A percentile compares a stretch with the other conserved stretches of the same genome.
phyloP scores from a whole-genome alignment of 2,329 filamentous ascomycete genomes.

The Chrysoporthe austroafricana region DNA sequence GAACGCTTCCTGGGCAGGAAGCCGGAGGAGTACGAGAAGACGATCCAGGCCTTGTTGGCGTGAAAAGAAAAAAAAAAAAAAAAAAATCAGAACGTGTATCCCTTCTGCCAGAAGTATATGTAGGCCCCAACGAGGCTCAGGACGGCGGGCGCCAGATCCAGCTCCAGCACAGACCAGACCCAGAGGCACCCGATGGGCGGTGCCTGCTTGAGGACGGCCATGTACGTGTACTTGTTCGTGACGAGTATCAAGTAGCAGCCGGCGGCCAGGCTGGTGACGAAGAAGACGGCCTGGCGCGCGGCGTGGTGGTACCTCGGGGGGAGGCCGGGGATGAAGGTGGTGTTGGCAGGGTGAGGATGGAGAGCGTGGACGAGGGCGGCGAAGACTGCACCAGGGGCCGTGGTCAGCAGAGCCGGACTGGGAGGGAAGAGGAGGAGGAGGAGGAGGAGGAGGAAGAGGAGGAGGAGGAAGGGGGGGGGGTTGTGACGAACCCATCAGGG shows the following conservation, averaged over 20 bases:
- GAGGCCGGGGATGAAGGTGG: slow-evolving; percentile 54
- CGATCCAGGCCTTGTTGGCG: slow-evolving; percentile 31
- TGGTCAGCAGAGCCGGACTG: slow-evolving; percentile 25
- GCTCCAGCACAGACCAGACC: slow-evolving; percentile 91
- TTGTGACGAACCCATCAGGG: slow-evolving; percentile 53
- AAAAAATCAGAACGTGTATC: slow-evolving; percentile 42
- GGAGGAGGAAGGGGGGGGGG: neutral
- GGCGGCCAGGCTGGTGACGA: slow-evolving; percentile 59
- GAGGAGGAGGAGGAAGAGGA: slow-evolving; percentile 1
- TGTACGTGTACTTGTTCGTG: slow-evolving; percentile 79
- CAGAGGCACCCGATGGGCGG: slow-evolving; percentile 89
- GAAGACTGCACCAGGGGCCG: slow-evolving; percentile 46
- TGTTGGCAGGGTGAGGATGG: slow-evolving; percentile 56
- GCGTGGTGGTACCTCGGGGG: slow-evolving; percentile 49
- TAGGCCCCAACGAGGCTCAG: slow-evolving; percentile 52
- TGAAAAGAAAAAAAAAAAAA: slow-evolving; percentile 25
- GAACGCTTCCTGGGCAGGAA: slow-evolving; percentile 45
- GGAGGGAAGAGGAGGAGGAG: slow-evolving; percentile 9
- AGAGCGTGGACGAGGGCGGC: slow-evolving; percentile 59
- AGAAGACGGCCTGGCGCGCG: slow-evolving; percentile 66
- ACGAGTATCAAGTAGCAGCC: slow-evolving; percentile 83
- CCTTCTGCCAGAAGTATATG: slow-evolving; percentile 52
- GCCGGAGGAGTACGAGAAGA: slow-evolving; percentile 47
- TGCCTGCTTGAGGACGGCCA: slow-evolving; percentile 87
- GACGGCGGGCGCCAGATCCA: slow-evolving; percentile 71